phyloP scores from a whole-genome alignment of 805 yeast species.

The Yarrowia keelungensis region DNA sequence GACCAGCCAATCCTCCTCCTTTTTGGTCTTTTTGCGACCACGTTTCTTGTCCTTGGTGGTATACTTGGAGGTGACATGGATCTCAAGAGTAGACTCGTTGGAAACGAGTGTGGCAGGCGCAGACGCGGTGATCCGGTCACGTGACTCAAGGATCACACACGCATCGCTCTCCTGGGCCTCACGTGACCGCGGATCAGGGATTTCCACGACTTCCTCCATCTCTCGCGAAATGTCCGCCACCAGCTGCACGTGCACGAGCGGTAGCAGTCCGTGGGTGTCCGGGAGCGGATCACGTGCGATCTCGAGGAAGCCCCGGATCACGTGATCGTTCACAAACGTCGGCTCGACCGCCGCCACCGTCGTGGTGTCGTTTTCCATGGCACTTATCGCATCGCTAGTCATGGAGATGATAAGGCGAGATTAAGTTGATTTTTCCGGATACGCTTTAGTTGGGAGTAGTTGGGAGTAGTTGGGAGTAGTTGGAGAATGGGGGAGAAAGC shows the following conservation, averaged over 20 bases:
- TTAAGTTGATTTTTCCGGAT: background rate
- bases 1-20: constrained; percentile 17
- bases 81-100: constrained; percentile 1
- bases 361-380: background rate
- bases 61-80: constrained; percentile 10
- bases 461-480: background rate
- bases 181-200: background rate
- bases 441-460: background rate
- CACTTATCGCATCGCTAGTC: constrained; percentile 7
- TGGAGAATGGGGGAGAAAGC: background rate
- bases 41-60: constrained; percentile 6
- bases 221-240: constrained; percentile 5
- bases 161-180: background rate
- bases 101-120: background rate
- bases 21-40: constrained; percentile 15
- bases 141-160: background rate
- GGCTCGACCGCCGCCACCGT: background rate
- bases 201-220: background rate
- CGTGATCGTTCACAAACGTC: constrained; percentile 18
- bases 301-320: background rate
- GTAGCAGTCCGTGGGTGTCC: background rate
- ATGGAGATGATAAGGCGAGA: constrained; percentile 31
- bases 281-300: constrained; percentile 12
- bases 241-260: constrained; percentile 8
- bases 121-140: background rate